Conservation (phyloP, 768 basidiomycete genomes). For the Coprinellus micaceus region DNA sequence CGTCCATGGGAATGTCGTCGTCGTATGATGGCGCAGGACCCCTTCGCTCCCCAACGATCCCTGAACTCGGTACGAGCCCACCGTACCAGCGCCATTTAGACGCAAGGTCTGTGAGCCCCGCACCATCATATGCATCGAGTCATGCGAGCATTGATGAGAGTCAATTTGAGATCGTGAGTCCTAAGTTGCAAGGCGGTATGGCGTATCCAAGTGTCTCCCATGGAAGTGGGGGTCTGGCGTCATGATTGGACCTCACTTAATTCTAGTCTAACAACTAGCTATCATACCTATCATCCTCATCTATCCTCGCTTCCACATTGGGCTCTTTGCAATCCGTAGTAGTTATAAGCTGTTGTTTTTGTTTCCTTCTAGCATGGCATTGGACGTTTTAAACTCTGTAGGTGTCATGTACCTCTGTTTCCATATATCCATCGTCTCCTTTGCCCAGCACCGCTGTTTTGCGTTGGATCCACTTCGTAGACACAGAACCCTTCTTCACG, state of each 20-base stretch:
- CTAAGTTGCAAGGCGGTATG: conserved; percentile 36
- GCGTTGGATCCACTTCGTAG: no score
- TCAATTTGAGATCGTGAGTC: conserved; percentile 64
- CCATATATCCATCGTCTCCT: no score
- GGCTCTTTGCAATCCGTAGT: neutral
- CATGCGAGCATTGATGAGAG: conserved; percentile 53
- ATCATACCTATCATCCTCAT: neutral
- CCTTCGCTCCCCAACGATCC: no score
- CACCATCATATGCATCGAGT: conserved; percentile 40
- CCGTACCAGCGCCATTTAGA: conserved; percentile 15
- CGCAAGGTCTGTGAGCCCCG: conserved; percentile 29
- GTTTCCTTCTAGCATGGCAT: neutral
- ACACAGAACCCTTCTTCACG: no score
- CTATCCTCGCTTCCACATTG: neutral
- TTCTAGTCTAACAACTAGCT: no score
- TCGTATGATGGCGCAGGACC: no score
- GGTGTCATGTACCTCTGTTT: no score
- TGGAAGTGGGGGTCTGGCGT: neutral
- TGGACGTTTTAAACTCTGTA: no score
- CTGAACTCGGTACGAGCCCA: no score
- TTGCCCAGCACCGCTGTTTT: no score
- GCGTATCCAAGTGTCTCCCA: conserved; percentile 3
- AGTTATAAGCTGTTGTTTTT: no score
- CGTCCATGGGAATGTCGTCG: conserved; percentile 30
- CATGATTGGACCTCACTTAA: neutral